A percentile compares a stretch with the other conserved stretches of the same genome.
phyloP scores from a whole-genome alignment of 805 yeast genomes.

The Barnettozyma salicaria region DNA sequence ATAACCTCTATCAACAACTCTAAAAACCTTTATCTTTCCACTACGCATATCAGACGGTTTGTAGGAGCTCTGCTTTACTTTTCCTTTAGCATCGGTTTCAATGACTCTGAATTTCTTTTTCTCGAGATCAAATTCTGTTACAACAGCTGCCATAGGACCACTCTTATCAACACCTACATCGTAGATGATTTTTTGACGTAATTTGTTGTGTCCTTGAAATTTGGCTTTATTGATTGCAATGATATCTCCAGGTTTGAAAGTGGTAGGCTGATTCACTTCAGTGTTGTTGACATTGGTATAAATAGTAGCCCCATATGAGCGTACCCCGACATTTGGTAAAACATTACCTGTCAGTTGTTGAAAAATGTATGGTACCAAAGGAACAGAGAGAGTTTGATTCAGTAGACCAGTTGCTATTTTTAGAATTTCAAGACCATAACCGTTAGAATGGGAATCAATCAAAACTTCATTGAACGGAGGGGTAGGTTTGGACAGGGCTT shows the following conservation, averaged over 20 bases:
- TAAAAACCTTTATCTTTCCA: slow-evolving; percentile 76
- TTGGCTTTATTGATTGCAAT: slow-evolving; percentile 68
- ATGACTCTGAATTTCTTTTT: slow-evolving; percentile 68
- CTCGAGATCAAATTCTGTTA: slow-evolving; percentile 65
- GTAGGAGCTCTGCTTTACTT: slow-evolving; percentile 54
- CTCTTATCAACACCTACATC: slow-evolving; percentile 64
- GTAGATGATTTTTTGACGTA: slow-evolving; percentile 50
- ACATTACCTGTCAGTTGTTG: slow-evolving; percentile 33
- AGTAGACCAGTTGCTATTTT: slow-evolving; percentile 36
- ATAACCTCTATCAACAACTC: slow-evolving; percentile 67
- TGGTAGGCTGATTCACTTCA: slow-evolving; percentile 48
- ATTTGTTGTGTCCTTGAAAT: slow-evolving; percentile 58
- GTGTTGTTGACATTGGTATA: slow-evolving; percentile 49
- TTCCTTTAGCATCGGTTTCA: slow-evolving; percentile 46
- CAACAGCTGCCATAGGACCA: slow-evolving; percentile 51
- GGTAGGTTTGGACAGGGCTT: slow-evolving; percentile 34
- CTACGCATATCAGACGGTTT: slow-evolving; percentile 65
- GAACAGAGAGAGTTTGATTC: slow-evolving; percentile 22
- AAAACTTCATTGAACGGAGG: slow-evolving; percentile 42
- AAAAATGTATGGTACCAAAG: slow-evolving; percentile 33
- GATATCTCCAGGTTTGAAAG: slow-evolving; percentile 79
- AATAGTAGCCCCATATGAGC: slow-evolving; percentile 68
- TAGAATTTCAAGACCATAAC: slow-evolving; percentile 47
- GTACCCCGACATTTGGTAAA: slow-evolving; percentile 54
- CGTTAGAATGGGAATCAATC: slow-evolving; percentile 43